Conservation (phyloP, 2,329 filamentous ascomycete genomes). For the Microascus cirrosus region DNA sequence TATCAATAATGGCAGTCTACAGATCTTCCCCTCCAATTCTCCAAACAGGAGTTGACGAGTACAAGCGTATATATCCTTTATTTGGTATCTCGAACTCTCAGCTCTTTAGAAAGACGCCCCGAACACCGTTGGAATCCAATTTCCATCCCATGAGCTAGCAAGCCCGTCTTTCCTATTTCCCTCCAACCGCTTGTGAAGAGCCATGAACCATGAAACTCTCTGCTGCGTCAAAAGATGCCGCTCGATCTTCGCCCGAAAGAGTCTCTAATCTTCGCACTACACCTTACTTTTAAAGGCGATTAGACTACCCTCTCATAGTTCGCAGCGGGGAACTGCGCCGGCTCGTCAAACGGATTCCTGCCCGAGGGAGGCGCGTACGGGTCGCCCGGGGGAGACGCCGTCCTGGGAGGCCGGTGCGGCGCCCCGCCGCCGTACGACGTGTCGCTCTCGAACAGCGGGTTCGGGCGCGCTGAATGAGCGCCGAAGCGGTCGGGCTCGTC, state of each 20-base stretch:
- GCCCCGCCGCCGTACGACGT: conserved; percentile 28
- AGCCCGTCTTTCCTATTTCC: neutral
- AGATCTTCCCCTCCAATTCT: neutral
- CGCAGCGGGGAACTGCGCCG: conserved; percentile 43
- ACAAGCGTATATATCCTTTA: conserved; percentile 1
- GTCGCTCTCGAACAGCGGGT: conserved; percentile 37
- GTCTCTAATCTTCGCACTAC: neutral
- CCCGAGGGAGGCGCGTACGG: conserved; percentile 27
- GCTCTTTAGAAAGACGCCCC: conserved; percentile 3
- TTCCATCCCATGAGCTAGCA: neutral
- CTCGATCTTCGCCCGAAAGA: neutral
- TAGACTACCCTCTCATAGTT: conserved; percentile 39
- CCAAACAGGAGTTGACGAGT: neutral
- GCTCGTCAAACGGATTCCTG: conserved; percentile 31
- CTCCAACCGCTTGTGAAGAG: neutral
- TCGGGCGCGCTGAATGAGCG: conserved; percentile 11
- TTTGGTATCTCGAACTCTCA: conserved; percentile 3
- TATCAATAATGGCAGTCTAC: neutral
- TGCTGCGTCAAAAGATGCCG: neutral
- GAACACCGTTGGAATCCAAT: conserved; percentile 3
- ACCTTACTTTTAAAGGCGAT: neutral
- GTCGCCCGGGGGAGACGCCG: conserved; percentile 12
- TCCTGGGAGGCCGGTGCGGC: neutral
- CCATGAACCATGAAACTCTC: neutral
- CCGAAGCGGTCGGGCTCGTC: conserved; percentile 28